Conservation (phyloP, 441 rosid species). For the Eugenia klotzschiana region DNA sequence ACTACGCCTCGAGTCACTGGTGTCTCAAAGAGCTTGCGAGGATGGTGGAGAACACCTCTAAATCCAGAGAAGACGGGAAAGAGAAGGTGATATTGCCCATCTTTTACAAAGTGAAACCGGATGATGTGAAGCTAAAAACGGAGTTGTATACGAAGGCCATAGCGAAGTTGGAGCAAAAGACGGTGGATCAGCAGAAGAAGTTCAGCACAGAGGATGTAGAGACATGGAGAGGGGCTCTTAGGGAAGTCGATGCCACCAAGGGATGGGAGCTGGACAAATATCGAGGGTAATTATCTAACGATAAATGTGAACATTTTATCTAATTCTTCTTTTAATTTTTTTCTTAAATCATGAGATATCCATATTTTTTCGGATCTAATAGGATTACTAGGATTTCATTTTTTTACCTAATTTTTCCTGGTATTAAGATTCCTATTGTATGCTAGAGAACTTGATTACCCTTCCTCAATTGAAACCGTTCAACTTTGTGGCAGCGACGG, state of each 20-base stretch:
- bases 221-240: neutral
- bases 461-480: neutral
- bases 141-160: rapidly evolving
- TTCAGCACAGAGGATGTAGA: too few species aligned
- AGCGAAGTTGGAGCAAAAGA: too few species aligned
- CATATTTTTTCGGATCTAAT: too few species aligned
- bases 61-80: neutral
- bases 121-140: neutral
- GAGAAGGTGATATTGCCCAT: neutral
- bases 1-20: neutral
- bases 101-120: neutral
- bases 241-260: neutral
- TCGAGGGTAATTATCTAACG: neutral
- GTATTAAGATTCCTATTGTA: too few species aligned
- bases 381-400: too few species aligned
- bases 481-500: neutral
- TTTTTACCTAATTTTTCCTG: too few species aligned
- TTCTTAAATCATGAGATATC: too few species aligned
- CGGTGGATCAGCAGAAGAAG: too few species aligned
- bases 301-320: too few species aligned
- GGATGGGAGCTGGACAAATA: neutral
- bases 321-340: too few species aligned
- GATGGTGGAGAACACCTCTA: neutral
- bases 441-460: neutral
- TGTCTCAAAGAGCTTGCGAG: neutral